Evolutionary conservation across 805 yeast genomes (phyloP).

Genomic region (Metschnikowia amazonensis): DNA sequence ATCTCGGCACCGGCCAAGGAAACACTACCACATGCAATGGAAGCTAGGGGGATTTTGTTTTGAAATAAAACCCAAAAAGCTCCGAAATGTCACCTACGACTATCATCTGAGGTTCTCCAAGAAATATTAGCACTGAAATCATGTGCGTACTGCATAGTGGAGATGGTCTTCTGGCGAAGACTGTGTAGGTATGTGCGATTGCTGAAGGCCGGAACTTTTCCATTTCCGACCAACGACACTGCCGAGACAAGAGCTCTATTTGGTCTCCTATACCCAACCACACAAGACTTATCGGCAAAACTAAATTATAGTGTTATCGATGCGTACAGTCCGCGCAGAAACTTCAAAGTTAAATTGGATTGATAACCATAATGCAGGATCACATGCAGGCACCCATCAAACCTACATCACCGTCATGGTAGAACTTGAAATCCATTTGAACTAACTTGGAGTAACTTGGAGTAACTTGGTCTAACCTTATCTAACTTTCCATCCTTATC

Average conservation of each 20-base stretch:
- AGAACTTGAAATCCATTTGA: no score
- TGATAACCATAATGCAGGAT: background rate
- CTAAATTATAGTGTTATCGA: background rate
- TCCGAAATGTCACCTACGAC: background rate
- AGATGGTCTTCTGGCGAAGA: background rate
- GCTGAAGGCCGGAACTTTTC: background rate
- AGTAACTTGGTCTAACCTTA: no score
- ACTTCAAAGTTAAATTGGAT: background rate
- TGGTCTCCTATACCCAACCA: background rate
- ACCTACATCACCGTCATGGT: no score
- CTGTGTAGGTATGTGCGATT: background rate
- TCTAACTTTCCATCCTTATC: no score
- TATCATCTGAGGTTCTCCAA: no score
- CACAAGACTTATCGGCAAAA: no score
- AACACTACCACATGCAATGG: background rate
- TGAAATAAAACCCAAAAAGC: background rate
- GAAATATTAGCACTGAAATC: background rate
- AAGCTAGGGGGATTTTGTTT: background rate
- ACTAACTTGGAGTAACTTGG: no score
- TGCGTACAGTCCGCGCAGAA: conserved; percentile 1
- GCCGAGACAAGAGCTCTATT: background rate
- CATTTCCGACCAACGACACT: background rate
- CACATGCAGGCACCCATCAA: conserved; percentile 1
- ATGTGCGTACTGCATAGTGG: background rate
- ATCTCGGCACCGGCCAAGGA: background rate